These are phyloP conservation scores for Maudiozyma bulderi DNA, from an alignment of 805 yeast species.

Conservation along the genomic window DNA sequence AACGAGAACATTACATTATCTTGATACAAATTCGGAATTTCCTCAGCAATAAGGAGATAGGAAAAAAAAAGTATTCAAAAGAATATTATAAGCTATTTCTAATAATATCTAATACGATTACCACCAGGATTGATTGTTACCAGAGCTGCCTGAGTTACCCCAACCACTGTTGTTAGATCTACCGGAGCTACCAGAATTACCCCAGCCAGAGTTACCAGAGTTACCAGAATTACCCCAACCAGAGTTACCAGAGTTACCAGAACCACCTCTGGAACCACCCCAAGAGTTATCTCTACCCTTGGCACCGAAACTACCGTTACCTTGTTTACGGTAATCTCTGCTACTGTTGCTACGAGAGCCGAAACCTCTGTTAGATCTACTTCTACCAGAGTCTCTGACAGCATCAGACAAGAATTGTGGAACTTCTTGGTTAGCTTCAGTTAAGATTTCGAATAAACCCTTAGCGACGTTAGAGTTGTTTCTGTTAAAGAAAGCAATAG, in stretches of 20 bases:
- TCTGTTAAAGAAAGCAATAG: constrained; percentile 97
- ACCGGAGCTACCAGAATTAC: constrained; percentile 11
- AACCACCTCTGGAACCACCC: constrained; percentile 22
- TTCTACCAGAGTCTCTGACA: constrained; percentile 63
- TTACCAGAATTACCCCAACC: not conserved
- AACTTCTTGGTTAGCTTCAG: constrained; percentile 96
- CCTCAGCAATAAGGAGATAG: too few relatives aligned
- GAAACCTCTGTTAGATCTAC: constrained; percentile 42
- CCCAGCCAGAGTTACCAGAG: not conserved
- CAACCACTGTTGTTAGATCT: constrained; percentile 16
- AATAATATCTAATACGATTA: constrained; percentile 4
- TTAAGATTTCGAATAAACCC: constrained; percentile 75
- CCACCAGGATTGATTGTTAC: constrained; percentile 21
- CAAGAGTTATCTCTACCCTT: constrained; percentile 20
- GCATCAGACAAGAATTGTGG: constrained; percentile 80
- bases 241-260: constrained; percentile 20
- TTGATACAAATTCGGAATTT: too few relatives aligned
- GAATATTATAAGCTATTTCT: not conserved
- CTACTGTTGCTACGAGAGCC: constrained; percentile 33
- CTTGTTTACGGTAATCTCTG: constrained; percentile 45
- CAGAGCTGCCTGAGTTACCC: constrained; percentile 18
- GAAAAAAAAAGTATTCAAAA: too few relatives aligned
- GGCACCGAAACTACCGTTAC: constrained; percentile 10
- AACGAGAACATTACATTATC: too few relatives aligned
- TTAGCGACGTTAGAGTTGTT: constrained; percentile 82